Evolutionary conservation across 192 early-diverging fungal genomes (phyloP).

Genomic region (Backusella psychrophila): DNA sequence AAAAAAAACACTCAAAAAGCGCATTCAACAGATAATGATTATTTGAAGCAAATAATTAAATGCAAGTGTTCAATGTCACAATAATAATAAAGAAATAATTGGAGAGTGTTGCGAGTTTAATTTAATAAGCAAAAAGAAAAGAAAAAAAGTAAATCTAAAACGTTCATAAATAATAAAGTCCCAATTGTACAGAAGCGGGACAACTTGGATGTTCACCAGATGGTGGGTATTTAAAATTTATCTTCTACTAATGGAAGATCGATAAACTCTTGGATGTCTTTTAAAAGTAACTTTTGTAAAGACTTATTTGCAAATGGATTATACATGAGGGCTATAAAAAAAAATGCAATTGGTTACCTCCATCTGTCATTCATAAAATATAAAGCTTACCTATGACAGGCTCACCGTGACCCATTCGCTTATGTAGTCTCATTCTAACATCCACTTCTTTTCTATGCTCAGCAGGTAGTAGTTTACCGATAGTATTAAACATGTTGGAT

Average conservation of each 20-base stretch:
- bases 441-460: conserved; percentile 35
- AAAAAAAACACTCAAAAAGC: too few species aligned
- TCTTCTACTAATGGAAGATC: conserved; percentile 8
- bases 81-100: too few species aligned
- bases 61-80: too few species aligned
- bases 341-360: not conserved
- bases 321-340: conserved; percentile 16
- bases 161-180: not conserved
- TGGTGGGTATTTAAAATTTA: not conserved
- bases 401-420: conserved; percentile 33
- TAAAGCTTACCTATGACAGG: conserved; percentile 30
- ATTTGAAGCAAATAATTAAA: not conserved
- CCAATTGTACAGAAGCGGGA: not conserved
- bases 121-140: not conserved
- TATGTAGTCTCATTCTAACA: conserved; percentile 36
- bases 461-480: conserved; percentile 30
- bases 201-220: not conserved
- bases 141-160: not conserved
- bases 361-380: not conserved
- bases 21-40: not conserved
- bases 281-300: conserved; percentile 10
- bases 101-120: not conserved
- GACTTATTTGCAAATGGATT: conserved; percentile 4
- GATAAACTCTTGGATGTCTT: conserved; percentile 28
- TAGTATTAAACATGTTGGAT: conserved; percentile 27